Evolutionary conservation across 1,284 basidiomycete genomes (phyloP).

Genomic region (Puccinia hordei): DNA sequence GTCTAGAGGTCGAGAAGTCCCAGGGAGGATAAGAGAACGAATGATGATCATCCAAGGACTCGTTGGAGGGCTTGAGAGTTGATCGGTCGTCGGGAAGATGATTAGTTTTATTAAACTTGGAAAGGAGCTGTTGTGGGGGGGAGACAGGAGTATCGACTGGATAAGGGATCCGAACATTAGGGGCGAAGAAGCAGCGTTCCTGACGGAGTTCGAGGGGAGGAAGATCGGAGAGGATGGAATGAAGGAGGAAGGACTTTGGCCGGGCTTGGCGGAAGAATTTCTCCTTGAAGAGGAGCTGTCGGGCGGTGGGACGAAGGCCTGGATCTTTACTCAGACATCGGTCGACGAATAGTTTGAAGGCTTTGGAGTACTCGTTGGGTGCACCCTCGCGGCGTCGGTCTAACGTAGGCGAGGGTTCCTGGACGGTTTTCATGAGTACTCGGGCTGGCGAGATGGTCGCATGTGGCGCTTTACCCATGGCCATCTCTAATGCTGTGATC

Average conservation of each 20-base stretch:
- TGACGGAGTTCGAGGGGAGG: constrained; percentile 55
- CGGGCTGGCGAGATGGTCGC: constrained; percentile 73
- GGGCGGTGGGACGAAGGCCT: constrained; percentile 69
- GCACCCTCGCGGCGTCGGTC: constrained; percentile 68
- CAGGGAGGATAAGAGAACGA: background rate
- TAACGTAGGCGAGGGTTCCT: constrained; percentile 65
- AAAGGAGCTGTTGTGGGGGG: background rate
- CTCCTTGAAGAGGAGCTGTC: constrained; percentile 71
- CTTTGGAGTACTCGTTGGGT: constrained; percentile 74
- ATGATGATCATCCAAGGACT: too few relatives aligned
- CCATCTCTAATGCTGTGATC: constrained; percentile 72
- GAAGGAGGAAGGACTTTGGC: constrained; percentile 72
- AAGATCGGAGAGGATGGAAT: constrained; percentile 66
- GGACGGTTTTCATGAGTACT: constrained; percentile 70
- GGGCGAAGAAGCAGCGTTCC: constrained; percentile 32
- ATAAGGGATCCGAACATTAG: background rate
- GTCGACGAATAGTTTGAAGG: constrained; percentile 77
- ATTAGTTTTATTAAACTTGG: too few relatives aligned
- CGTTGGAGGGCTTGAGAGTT: too few relatives aligned
- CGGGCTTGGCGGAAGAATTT: constrained; percentile 76
- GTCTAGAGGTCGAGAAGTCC: constrained; percentile 10
- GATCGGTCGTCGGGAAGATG: too few relatives aligned
- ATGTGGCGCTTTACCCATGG: constrained; percentile 77
- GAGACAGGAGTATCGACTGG: background rate
- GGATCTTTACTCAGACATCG: constrained; percentile 71